phyloP scores from a whole-genome alignment of 768 basidiomycete genomes.

The Suillus fuscotomentosus region DNA sequence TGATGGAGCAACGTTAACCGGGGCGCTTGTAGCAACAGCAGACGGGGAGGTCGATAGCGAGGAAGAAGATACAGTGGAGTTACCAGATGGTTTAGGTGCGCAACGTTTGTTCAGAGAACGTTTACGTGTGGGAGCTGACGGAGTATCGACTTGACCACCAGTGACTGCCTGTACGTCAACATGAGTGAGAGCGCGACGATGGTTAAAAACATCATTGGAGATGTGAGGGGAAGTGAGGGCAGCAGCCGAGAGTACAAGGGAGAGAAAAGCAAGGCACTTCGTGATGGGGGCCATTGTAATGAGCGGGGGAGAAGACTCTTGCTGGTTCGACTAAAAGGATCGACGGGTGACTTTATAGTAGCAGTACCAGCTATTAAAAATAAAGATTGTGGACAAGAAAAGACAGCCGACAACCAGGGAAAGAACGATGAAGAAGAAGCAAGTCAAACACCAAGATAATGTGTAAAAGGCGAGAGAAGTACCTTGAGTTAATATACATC shows the following conservation, averaged over 20 bases:
- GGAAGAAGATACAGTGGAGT: slow-evolving; percentile 5
- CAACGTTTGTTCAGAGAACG: slow-evolving; percentile 31
- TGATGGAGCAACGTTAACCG: slow-evolving; percentile 24
- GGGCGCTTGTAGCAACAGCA: slow-evolving; percentile 3
- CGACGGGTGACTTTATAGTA: slow-evolving; percentile 17
- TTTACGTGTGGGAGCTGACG: slow-evolving; percentile 11
- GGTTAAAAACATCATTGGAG: slow-evolving; percentile 25
- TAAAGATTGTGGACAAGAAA: slow-evolving; percentile 4
- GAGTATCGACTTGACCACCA: background rate
- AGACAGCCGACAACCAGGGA: slow-evolving; percentile 3
- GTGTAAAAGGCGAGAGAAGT: slow-evolving; percentile 12
- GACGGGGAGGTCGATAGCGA: background rate
- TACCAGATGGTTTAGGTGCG: slow-evolving; percentile 14
- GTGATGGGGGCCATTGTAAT: slow-evolving; percentile 34
- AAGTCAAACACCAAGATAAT: slow-evolving; percentile 1
- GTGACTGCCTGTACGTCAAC: background rate
- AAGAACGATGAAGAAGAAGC: slow-evolving; percentile 7
- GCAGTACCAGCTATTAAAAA: background rate
- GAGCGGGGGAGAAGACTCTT: slow-evolving; percentile 13
- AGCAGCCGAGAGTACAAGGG: slow-evolving; percentile 38
- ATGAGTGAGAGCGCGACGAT: slow-evolving; percentile 17
- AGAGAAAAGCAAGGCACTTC: slow-evolving; percentile 42
- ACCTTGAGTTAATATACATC: background rate
- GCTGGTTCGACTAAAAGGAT: slow-evolving; percentile 13
- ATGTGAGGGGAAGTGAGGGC: slow-evolving; percentile 37